Evolutionary conservation across 257 asterid genomes (phyloP).

Genomic region (Solanum arcanum): DNA sequence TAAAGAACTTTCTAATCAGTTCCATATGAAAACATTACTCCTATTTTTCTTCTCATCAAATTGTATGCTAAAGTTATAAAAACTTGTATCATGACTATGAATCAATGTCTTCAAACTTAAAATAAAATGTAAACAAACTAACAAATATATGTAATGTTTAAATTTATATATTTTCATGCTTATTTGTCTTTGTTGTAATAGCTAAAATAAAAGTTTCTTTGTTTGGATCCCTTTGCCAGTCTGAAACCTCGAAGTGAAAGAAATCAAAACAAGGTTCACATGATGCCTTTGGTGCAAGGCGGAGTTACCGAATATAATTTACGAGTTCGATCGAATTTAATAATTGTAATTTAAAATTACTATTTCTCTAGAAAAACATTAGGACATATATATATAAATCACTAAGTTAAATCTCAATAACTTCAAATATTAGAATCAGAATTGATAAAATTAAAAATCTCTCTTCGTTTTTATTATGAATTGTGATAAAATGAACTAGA

Average conservation of each 20-base stretch:
- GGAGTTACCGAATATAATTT: neutral
- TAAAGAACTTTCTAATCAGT: no score
- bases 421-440: neutral
- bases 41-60: no score
- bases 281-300: neutral
- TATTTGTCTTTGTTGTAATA: neutral
- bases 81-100: neutral
- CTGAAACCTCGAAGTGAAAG: neutral
- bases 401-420: neutral
- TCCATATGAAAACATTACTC: no score
- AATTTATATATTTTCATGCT: neutral
- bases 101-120: neutral
- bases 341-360: fast-evolving
- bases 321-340: fast-evolving
- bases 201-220: neutral
- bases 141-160: neutral
- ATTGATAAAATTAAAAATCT: neutral
- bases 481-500: neutral
- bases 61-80: neutral
- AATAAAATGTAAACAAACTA: neutral
- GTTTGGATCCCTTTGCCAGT: neutral
- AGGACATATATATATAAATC: neutral
- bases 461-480: no score
- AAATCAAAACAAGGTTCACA: neutral
- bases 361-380: neutral